phyloP scores from a whole-genome alignment of 345 rosid genomes.

The Brassica juncea region DNA sequence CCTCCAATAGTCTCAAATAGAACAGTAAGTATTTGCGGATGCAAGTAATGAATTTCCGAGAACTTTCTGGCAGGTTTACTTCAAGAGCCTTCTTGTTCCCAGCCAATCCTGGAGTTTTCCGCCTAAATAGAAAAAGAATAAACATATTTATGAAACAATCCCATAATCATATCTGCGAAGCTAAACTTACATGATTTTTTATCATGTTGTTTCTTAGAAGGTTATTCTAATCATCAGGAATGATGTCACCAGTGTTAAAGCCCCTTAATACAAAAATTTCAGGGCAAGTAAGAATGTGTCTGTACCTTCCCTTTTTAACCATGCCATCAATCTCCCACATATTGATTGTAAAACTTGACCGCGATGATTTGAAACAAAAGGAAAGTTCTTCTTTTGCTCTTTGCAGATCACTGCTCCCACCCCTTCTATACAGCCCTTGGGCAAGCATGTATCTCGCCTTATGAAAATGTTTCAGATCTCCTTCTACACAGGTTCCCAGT shows the following conservation, averaged over 20 bases:
- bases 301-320: conserved; percentile 93
- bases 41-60: conserved; percentile 95
- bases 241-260: conserved; percentile 8
- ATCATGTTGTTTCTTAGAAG: conserved; percentile 22
- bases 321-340: conserved; percentile 99
- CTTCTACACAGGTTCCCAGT: conserved; percentile 82
- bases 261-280: neutral
- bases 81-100: conserved; percentile 89
- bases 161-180: conserved; percentile 10
- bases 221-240: conserved; percentile 11
- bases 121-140: conserved; percentile 52
- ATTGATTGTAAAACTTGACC: conserved; percentile 89
- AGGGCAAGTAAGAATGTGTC: conserved; percentile 24
- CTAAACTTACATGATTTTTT: conserved; percentile 17
- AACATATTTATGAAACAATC: conserved; percentile 21
- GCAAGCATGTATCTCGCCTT: conserved; percentile 98
- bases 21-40: conserved; percentile 85
- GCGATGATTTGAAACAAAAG: conserved; percentile 89
- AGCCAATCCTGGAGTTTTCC: conserved; percentile 73
- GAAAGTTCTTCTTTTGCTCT: conserved; percentile 93
- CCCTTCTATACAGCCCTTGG: conserved; percentile 78
- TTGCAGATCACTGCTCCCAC: conserved; percentile 72
- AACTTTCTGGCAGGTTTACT: conserved; percentile 93
- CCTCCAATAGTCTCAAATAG: conserved; percentile 88
- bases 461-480: conserved; percentile 97